phyloP scores from a whole-genome alignment of 2,329 filamentous ascomycete species.

The Scopulariopsis brevicaulis region DNA sequence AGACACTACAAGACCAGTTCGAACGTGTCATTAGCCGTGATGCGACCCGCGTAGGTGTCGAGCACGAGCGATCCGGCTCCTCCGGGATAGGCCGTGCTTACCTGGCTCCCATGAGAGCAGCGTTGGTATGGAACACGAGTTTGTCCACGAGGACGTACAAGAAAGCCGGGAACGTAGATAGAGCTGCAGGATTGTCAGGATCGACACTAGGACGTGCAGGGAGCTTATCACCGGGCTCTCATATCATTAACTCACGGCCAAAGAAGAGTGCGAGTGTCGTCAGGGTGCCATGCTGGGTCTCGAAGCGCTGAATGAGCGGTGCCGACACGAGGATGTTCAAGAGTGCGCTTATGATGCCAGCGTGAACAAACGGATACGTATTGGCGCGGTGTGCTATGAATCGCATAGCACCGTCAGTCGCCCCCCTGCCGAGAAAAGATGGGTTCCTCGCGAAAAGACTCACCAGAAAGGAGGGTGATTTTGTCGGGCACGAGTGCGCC shows the following conservation, averaged over 20 bases:
- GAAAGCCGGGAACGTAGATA: constrained; percentile 72
- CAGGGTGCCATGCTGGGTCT: constrained; percentile 83
- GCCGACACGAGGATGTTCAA: constrained; percentile 71
- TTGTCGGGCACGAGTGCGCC: constrained; percentile 68
- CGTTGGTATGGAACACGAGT: constrained; percentile 59
- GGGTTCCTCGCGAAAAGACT: background rate
- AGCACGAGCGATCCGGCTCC: background rate
- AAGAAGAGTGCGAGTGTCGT: constrained; percentile 80
- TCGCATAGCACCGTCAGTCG: background rate
- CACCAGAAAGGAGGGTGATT: constrained; percentile 28
- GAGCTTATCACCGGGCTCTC: background rate
- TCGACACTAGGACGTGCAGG: constrained; percentile 7
- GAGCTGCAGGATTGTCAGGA: constrained; percentile 32
- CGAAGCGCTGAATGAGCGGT: constrained; percentile 88
- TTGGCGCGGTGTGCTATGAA: constrained; percentile 84
- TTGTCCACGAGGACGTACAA: constrained; percentile 73
- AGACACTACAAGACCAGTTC: constrained; percentile 47
- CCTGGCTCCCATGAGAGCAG: constrained; percentile 72
- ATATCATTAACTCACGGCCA: constrained; percentile 58
- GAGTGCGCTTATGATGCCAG: constrained; percentile 67
- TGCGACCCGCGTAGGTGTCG: background rate
- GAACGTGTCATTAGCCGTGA: background rate
- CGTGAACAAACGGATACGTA: constrained; percentile 81
- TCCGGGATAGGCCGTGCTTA: constrained; percentile 24
- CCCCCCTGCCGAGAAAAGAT: background rate